Evolutionary conservation across 306 rosid species (phyloP).

Genomic region (Dalbergia oliveri): DNA sequence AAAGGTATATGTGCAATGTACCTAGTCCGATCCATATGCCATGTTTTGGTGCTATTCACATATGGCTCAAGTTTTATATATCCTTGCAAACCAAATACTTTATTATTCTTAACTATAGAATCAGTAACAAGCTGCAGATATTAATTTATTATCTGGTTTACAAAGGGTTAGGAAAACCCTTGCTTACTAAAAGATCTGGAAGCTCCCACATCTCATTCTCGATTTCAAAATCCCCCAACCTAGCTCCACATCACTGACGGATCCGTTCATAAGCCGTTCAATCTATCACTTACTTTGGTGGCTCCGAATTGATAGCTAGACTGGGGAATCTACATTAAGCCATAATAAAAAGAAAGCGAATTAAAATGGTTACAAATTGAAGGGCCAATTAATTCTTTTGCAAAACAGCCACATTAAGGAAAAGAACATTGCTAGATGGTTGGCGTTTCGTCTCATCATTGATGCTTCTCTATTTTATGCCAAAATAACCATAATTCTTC

Average conservation of each 20-base stretch:
- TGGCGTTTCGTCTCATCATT: too few relatives aligned
- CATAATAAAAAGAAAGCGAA: background rate
- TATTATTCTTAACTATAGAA: too few relatives aligned
- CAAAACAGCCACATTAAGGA: background rate
- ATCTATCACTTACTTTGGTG: constrained; percentile 58
- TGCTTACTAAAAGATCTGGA: background rate
- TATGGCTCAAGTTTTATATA: too few relatives aligned
- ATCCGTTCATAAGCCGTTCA: constrained; percentile 62
- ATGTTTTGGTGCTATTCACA: too few relatives aligned
- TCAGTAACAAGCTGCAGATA: too few relatives aligned
- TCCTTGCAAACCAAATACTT: too few relatives aligned
- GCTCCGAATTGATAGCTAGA: constrained; percentile 51
- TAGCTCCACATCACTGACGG: constrained; percentile 51
- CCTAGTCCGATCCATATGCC: too few relatives aligned
- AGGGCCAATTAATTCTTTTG: background rate
- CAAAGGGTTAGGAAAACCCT: background rate
- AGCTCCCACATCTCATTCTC: background rate
- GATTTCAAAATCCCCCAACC: constrained; percentile 52
- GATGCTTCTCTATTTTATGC: too few relatives aligned
- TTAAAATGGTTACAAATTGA: background rate
- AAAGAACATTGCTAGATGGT: too few relatives aligned
- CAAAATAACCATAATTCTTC: too few relatives aligned
- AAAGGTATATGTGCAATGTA: too few relatives aligned
- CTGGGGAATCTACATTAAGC: constrained; percentile 55
- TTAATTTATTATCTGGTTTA: too few relatives aligned